Evolutionary conservation across 116 monocot genomes (phyloP).

Genomic region (Dioscorea cayenensis): DNA sequence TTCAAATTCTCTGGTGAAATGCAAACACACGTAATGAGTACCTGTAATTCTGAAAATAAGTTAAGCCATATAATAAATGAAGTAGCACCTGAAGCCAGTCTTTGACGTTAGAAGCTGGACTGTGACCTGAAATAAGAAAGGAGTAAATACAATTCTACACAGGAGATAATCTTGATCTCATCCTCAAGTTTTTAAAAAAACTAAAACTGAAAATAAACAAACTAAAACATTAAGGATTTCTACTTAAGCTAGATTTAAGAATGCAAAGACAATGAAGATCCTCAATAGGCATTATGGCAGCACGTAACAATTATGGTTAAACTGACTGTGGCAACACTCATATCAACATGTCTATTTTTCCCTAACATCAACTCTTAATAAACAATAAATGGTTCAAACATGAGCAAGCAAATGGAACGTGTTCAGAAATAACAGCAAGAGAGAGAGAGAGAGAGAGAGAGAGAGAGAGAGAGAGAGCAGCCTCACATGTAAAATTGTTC

Average conservation of each 20-base stretch:
- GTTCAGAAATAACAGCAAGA: not conserved
- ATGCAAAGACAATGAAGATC: no score
- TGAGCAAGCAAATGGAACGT: not conserved
- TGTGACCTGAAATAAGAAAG: conserved; percentile 53
- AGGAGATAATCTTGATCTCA: not conserved
- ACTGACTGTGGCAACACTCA: no score
- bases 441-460: no score
- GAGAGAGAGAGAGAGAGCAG: not conserved
- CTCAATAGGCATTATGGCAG: no score
- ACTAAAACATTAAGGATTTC: no score
- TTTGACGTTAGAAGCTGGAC: conserved; percentile 94
- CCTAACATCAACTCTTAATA: not conserved
- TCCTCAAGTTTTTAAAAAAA: not conserved
- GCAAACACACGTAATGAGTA: conserved; percentile 4
- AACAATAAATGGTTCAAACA: not conserved
- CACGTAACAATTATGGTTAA: no score
- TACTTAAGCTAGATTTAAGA: no score
- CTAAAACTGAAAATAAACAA: no score
- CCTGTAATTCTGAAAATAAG: conserved; percentile 8
- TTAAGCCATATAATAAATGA: conserved; percentile 10
- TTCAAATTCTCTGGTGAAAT: conserved; percentile 87
- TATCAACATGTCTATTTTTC: no score
- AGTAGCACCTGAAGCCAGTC: conserved; percentile 93
- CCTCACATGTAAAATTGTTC: conserved; percentile 86
- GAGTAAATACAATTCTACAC: not conserved